Conservation (phyloP, 306 rosid genomes). For the Styphnolobium japonicum region DNA sequence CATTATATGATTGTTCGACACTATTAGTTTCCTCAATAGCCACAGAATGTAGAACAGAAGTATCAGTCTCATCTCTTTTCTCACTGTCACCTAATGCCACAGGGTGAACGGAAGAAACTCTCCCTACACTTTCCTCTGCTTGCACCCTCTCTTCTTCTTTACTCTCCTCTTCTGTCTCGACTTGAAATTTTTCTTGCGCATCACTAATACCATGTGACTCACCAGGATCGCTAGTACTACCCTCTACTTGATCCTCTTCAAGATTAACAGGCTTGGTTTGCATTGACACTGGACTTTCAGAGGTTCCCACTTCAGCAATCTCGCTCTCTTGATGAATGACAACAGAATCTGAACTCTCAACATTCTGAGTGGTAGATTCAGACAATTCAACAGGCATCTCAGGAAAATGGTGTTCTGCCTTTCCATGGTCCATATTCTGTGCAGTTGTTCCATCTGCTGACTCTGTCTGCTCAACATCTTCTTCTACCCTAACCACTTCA, state of each 20-base stretch:
- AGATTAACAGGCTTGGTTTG: slow-evolving; percentile 20
- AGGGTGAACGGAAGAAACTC: slow-evolving; percentile 22
- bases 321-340: slow-evolving; percentile 35
- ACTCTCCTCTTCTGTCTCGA: slow-evolving; percentile 22
- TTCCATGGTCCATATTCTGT: slow-evolving; percentile 22
- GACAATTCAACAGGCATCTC: slow-evolving; percentile 33
- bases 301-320: slow-evolving; percentile 30
- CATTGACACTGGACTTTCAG: slow-evolving; percentile 21
- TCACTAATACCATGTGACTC: slow-evolving; percentile 25
- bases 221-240: slow-evolving; percentile 4
- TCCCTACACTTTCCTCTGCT: slow-evolving; percentile 37
- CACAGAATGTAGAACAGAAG: slow-evolving; percentile 22
- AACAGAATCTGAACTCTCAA: slow-evolving; percentile 26
- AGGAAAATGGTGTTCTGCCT: slow-evolving; percentile 32
- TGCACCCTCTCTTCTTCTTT: slow-evolving; percentile 28
- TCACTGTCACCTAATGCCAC: slow-evolving; percentile 29
- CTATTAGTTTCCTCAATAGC: slow-evolving; percentile 33
- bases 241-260: slow-evolving; percentile 42
- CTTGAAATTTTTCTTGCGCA: slow-evolving; percentile 37
- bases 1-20: slow-evolving; percentile 24
- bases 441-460: slow-evolving; percentile 27
- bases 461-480: slow-evolving; percentile 30
- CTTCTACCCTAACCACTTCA: slow-evolving; percentile 35
- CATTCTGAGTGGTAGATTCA: slow-evolving; percentile 32
- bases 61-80: slow-evolving; percentile 31